Conservation (phyloP, 257 asterid species). For the Solanum gracilifrons region DNA sequence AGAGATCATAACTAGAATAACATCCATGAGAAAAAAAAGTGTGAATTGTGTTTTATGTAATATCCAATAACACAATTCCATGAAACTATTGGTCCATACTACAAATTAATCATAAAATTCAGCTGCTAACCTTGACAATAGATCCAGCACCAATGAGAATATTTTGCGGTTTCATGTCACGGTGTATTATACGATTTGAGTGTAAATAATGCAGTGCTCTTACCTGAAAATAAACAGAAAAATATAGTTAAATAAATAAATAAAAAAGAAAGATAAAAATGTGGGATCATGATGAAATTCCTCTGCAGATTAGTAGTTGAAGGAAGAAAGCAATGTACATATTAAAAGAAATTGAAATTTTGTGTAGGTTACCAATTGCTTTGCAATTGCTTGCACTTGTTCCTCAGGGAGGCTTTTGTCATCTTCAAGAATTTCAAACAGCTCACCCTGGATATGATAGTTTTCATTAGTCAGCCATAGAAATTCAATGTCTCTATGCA, state of each 20-base stretch:
- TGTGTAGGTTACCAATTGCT: conserved; percentile 60
- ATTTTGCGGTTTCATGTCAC: conserved; percentile 98
- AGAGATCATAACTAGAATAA: neutral
- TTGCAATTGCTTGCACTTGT: conserved; percentile 98
- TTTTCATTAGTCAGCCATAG: conserved; percentile 4
- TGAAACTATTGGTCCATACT: neutral
- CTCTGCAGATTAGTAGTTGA: neutral
- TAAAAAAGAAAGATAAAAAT: neutral
- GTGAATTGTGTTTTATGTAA: neutral
- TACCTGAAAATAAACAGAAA: conserved; percentile 38
- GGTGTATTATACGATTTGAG: conserved; percentile 94
- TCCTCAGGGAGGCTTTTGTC: conserved; percentile 98
- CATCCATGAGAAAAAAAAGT: neutral
- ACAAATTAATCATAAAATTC: neutral
- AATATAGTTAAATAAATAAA: neutral
- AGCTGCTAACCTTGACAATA: conserved; percentile 62
- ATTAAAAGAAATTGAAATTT: neutral
- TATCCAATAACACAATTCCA: neutral
- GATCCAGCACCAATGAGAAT: conserved; percentile 97
- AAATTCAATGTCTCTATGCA: neutral
- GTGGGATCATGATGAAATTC: neutral
- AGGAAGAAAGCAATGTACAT: neutral
- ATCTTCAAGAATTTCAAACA: conserved; percentile 95
- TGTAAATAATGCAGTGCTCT: conserved; percentile 91
- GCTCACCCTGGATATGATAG: conserved; percentile 64